Base-by-base conservation (phyloP, 192 early-diverging fungal species). In the Coemansia sp. region DNA sequence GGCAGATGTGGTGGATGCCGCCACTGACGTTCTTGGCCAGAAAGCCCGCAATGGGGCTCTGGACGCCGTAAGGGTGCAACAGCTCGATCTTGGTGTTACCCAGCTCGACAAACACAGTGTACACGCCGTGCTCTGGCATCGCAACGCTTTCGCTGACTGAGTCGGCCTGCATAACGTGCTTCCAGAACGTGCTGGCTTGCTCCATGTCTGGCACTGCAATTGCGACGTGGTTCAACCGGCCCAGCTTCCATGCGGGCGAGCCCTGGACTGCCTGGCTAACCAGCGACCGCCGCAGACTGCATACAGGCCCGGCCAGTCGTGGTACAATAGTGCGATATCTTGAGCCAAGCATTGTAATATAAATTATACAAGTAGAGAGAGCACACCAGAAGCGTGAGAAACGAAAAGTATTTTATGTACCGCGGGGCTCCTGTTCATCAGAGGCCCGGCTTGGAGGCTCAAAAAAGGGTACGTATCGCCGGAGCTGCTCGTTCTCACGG, bases 41-140 rank as follows among this genome's bases (percentile, higher is more conserved):
- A 68, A 92, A 93, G 26, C 86, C 87, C 23, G 84, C 76, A 59
- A 93, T 93, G 26, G 92, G 92, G 39, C 86, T 87, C 61, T 86
- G 87, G 8, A 88, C 90, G 45, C 90, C 90, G 23, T 84, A 82
- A 2, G 90, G 90, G 59, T 90, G 86, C 23, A 93, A 71, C 19
- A 93, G 77, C 75, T 93, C 92, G 43, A 92, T 89, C 79, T 93
- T 93, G 47, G 92, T 93, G 77, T 93, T 92, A 6, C 90, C 92
- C 50, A 93, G 80, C 62, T 90, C 84, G 3, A 93, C 88, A 83
- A 93, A 93, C 2, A 93, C 89, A 2, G 92, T 93, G 73, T 88
- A 90, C 10, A 93, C 92, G 19, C 92, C 92, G 68, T 93, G 92
- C 57, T 93, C 90, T 10, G 90, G 90, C 48, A 88, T 71, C 21